phyloP scores from a whole-genome alignment of 1,284 basidiomycete genomes.

The Trametes sp. region DNA sequence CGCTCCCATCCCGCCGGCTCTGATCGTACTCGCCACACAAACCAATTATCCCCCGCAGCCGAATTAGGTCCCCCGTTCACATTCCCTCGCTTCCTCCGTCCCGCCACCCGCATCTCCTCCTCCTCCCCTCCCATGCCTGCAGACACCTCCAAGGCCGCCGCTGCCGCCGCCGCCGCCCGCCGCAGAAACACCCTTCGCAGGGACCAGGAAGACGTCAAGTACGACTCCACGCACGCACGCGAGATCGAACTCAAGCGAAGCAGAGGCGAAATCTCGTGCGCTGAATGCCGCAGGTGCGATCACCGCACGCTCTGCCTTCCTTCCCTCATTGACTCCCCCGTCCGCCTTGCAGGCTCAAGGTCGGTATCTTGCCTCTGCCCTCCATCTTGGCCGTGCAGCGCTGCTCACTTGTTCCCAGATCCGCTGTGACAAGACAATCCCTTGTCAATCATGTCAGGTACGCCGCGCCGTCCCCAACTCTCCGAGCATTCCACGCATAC shows the following conservation, averaged over 20 bases:
- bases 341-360: slow-evolving; percentile 36
- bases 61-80: slow-evolving; percentile 20
- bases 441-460: slow-evolving; percentile 74
- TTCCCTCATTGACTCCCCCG: slow-evolving; percentile 21
- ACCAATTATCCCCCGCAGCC: slow-evolving; percentile 31
- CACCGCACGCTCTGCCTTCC: slow-evolving; percentile 36
- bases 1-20: slow-evolving; percentile 26
- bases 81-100: slow-evolving; percentile 9
- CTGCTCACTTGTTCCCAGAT: slow-evolving; percentile 47
- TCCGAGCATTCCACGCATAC: slow-evolving; percentile 8
- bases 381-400: slow-evolving; percentile 4
- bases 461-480: neutral
- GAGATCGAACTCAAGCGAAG: slow-evolving; percentile 71
- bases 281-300: slow-evolving; percentile 73
- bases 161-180: slow-evolving; percentile 34
- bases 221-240: slow-evolving; percentile 43
- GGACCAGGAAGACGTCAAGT: slow-evolving; percentile 40
- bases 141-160: slow-evolving; percentile 40
- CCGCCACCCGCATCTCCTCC: slow-evolving; percentile 19
- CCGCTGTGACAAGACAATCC: slow-evolving; percentile 81
- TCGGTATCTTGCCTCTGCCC: slow-evolving; percentile 17
- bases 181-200: slow-evolving; percentile 37
- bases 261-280: slow-evolving; percentile 73
- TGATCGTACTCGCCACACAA: slow-evolving; percentile 21
- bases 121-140: slow-evolving; percentile 41